These are phyloP conservation scores for Monosporozyma aquatica DNA, from an alignment of 805 yeast genomes.

Conservation along the genomic window DNA sequence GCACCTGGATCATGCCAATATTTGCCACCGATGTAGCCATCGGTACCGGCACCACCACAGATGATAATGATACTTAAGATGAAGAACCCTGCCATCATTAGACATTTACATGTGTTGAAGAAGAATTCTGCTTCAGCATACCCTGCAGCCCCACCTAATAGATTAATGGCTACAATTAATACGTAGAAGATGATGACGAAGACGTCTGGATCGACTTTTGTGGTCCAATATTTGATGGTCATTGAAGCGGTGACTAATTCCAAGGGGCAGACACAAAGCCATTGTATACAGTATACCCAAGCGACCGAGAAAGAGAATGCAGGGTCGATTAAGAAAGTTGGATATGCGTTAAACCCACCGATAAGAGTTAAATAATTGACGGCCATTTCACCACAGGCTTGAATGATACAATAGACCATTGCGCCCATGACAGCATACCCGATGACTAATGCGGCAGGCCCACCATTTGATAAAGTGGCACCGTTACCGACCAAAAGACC, in stretches of 20 bases:
- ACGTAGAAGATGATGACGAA: constrained; percentile 46
- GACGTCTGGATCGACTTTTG: constrained; percentile 44
- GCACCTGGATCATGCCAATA: constrained; percentile 50
- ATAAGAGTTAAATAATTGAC: constrained; percentile 47
- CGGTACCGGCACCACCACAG: constrained; percentile 35
- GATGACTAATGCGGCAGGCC: constrained; percentile 42
- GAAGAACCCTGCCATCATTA: constrained; percentile 52
- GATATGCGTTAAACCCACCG: constrained; percentile 57
- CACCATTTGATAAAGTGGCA: constrained; percentile 36
- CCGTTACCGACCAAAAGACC: constrained; percentile 56
- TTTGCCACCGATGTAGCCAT: constrained; percentile 41
- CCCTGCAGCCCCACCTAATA: constrained; percentile 44
- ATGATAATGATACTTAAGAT: constrained; percentile 41
- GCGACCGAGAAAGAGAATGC: constrained; percentile 52
- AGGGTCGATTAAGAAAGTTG: constrained; percentile 46
- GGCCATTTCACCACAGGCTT: constrained; percentile 60
- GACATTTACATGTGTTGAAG: constrained; percentile 56
- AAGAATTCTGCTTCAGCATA: constrained; percentile 58
- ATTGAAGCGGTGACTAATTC: constrained; percentile 58
- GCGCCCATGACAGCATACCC: constrained; percentile 51
- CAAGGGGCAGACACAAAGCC: constrained; percentile 53
- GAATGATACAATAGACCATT: constrained; percentile 50
- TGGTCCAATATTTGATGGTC: constrained; percentile 52
- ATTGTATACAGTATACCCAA: constrained; percentile 55
- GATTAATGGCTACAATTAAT: constrained; percentile 38